Base-by-base conservation (phyloP, 345 rosid species). In the Gossypium anomalum region DNA sequence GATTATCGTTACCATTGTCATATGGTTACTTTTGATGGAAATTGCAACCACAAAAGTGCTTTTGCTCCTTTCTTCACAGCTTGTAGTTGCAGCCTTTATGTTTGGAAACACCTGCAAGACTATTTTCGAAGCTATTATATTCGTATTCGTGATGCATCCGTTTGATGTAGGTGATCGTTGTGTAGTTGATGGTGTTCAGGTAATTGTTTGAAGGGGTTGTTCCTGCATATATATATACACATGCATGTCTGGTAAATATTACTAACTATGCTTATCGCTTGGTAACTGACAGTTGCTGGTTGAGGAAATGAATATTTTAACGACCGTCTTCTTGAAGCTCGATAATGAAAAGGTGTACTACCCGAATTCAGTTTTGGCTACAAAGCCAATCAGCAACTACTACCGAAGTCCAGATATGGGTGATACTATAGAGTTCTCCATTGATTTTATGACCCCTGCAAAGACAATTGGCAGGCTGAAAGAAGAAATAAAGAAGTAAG, bases 121-220 rank as follows among this genome's bases (percentile, higher is more conserved):
- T 23, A 79, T 90, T 68, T 90, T 94, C 7, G 98, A 92, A 80
- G 88, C 93, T 20, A 83, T 94, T 69, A 76, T 92, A 60, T 90
- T 94, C 68, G 97, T 92, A 19, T 94, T 94, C 49, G 87, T 92
- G 76, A 89, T 94, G 97, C 98, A 94, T 72, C 97, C 98, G 47
- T 94, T 89, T 78, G 97, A 94, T 58, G 98, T 94, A 2, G 97
- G 98, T 41, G 98, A 94, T 63, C 97, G 89, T 65, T 92, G 97
- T 55, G 90, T 92, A 47, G 60, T 94, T 48, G 98, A 94, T 72
- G 97, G 94, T 8, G 82, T 80, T 68, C 79, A 80, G 86, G 98
- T 92, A 88, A 74, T 68, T 71, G 70, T 55, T 60, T 38, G 62
- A 17, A 41, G 14, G 9, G 9, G 19, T 14, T 66, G 53, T 2